Conservation (phyloP, 495 filamentous ascomycete species). For the Neurospora tetraspora region DNA sequence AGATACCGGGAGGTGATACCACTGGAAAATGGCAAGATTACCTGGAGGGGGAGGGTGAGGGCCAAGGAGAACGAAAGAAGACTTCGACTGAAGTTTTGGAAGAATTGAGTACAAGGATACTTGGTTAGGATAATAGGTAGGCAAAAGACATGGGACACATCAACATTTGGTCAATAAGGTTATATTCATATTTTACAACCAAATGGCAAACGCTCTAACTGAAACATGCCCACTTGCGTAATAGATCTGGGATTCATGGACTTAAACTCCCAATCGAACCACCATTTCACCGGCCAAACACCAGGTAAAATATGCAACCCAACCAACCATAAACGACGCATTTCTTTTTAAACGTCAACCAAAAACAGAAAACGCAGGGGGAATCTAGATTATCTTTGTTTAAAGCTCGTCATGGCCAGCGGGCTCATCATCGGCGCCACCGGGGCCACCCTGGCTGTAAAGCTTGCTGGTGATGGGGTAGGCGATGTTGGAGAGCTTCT, state of each 20-base stretch:
- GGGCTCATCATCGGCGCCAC: conserved; percentile 61
- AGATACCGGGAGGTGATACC: not conserved
- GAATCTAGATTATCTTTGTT: conserved; percentile 28
- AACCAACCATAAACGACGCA: not conserved
- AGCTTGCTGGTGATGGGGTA: conserved; percentile 99
- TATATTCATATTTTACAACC: not conserved
- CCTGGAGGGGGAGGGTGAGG: not conserved
- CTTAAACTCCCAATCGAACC: not conserved
- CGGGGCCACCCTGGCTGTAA: conserved; percentile 59
- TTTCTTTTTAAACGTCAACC: conserved; percentile 17
- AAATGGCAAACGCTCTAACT: not conserved
- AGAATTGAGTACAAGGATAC: not conserved
- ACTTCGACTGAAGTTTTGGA: not conserved
- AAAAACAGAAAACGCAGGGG: conserved; percentile 12
- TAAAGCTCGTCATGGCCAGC: conserved; percentile 85
- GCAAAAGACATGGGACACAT: not conserved
- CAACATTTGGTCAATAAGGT: not conserved
- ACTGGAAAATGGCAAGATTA: not conserved
- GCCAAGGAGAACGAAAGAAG: not conserved
- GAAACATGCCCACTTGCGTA: not conserved
- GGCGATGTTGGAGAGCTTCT: conserved; percentile 92
- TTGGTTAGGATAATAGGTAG: not conserved
- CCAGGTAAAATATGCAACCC: not conserved
- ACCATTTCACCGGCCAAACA: not conserved
- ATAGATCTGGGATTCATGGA: not conserved